Evolutionary conservation across 306 rosid species (phyloP).

Genomic region (Quercus suber): DNA sequence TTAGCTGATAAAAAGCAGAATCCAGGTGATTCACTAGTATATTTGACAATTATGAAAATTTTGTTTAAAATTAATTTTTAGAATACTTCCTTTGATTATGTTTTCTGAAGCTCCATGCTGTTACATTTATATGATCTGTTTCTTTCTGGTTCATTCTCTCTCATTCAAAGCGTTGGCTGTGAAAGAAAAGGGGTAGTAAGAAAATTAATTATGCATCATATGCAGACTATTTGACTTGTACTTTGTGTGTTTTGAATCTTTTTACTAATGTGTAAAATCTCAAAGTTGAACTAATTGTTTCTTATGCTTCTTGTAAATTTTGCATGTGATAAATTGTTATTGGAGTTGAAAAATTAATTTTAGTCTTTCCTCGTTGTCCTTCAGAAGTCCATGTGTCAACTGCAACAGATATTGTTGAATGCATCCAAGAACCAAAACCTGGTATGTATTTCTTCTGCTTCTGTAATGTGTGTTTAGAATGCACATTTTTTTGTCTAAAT

Average conservation of each 20-base stretch:
- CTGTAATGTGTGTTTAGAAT: background rate
- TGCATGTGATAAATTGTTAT: background rate
- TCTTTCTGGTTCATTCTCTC: background rate
- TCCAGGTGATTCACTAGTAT: conserved; percentile 40
- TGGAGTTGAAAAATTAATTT: background rate
- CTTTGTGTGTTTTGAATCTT: background rate
- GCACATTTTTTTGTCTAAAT: background rate
- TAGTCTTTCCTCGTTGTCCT: background rate
- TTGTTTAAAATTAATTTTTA: background rate
- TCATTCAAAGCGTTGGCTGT: background rate
- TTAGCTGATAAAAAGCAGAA: conserved; percentile 8
- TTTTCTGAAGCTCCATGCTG: conserved; percentile 4
- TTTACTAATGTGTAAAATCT: background rate
- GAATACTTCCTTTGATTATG: background rate
- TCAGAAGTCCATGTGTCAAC: conserved; percentile 13
- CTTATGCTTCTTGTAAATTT: background rate
- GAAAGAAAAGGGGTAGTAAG: background rate
- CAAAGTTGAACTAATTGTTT: background rate
- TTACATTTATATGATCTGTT: background rate
- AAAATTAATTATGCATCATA: background rate
- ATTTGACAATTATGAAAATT: background rate
- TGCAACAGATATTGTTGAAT: conserved; percentile 2
- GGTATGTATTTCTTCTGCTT: conserved; percentile 2
- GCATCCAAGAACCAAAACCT: conserved; percentile 4
- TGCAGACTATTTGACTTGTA: background rate